phyloP scores from a whole-genome alignment of 768 basidiomycete species.

The Pholiota molesta region DNA sequence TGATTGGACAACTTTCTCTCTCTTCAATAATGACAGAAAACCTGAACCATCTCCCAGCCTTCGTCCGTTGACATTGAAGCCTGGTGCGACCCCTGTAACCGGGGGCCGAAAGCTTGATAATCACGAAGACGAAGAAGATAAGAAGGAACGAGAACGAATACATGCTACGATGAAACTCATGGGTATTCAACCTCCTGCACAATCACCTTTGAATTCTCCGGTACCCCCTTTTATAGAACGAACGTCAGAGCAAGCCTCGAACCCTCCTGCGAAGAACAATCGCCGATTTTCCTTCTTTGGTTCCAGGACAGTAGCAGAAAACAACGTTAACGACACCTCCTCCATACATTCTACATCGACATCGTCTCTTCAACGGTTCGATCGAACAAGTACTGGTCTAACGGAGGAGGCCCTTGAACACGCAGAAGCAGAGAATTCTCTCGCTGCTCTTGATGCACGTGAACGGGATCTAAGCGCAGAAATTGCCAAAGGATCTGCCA shows the following conservation, averaged over 20 bases:
- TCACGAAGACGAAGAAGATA: constrained; percentile 91
- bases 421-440: constrained; percentile 73
- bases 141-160: constrained; percentile 82
- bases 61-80: constrained; percentile 74
- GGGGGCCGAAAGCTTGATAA: constrained; percentile 82
- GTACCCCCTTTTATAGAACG: constrained; percentile 31
- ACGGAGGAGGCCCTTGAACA: constrained; percentile 80
- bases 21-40: constrained; percentile 74
- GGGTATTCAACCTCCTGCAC: constrained; percentile 77
- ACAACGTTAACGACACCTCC: constrained; percentile 36
- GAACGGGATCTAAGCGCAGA: constrained; percentile 75
- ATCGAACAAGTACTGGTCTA: constrained; percentile 44
- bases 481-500: constrained; percentile 69
- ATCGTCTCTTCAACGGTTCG: constrained; percentile 34
- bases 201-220: constrained; percentile 39
- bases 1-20: constrained; percentile 80
- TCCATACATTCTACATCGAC: constrained; percentile 47
- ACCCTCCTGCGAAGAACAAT: constrained; percentile 35
- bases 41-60: constrained; percentile 51
- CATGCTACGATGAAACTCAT: constrained; percentile 92
- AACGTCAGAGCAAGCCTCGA: constrained; percentile 26
- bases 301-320: constrained; percentile 44
- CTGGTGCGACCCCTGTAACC: constrained; percentile 57
- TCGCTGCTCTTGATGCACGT: constrained; percentile 80
- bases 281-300: constrained; percentile 77